These are phyloP conservation scores for Keithomyces neogunnii DNA, from an alignment of 2,329 filamentous ascomycete species.

Conservation along the genomic window DNA sequence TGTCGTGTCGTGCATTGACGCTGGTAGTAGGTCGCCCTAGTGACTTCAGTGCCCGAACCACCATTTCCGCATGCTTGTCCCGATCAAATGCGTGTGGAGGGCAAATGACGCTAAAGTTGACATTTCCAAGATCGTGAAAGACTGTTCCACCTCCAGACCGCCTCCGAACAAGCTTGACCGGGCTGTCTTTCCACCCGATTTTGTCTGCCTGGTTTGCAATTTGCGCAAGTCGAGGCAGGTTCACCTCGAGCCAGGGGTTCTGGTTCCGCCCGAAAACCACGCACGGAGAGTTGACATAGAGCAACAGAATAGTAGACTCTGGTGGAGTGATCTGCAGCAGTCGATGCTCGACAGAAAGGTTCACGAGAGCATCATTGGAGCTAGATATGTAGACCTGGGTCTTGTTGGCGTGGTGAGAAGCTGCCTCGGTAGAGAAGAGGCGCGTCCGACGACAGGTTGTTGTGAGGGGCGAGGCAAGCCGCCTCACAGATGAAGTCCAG, in stretches of 20 bases:
- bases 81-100: constrained; percentile 70
- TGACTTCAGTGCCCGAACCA: constrained; percentile 67
- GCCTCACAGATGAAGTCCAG: constrained; percentile 7
- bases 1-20: constrained; percentile 90
- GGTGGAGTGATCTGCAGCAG: constrained; percentile 67
- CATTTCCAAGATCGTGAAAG: constrained; percentile 86
- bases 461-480: constrained; percentile 6
- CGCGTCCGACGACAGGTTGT: constrained; percentile 2
- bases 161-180: constrained; percentile 62
- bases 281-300: constrained; percentile 82
- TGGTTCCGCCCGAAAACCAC: constrained; percentile 93
- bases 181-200: constrained; percentile 16
- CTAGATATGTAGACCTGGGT: constrained; percentile 64
- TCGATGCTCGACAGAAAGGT: constrained; percentile 89
- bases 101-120: constrained; percentile 91
- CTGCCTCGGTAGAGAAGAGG: constrained; percentile 27
- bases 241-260: constrained; percentile 92
- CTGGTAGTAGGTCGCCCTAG: constrained; percentile 51
- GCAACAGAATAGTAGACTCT: constrained; percentile 69
- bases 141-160: constrained; percentile 87
- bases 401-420: constrained; percentile 34
- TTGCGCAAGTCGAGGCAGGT: constrained; percentile 51
- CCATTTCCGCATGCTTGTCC: constrained; percentile 85
- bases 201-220: constrained; percentile 13
- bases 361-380: constrained; percentile 70